Percentiles rank a stretch among this genome's conserved stretches.
phyloP scores from a whole-genome alignment of 441 rosid species.

The Cnidoscolus chayamansa region DNA sequence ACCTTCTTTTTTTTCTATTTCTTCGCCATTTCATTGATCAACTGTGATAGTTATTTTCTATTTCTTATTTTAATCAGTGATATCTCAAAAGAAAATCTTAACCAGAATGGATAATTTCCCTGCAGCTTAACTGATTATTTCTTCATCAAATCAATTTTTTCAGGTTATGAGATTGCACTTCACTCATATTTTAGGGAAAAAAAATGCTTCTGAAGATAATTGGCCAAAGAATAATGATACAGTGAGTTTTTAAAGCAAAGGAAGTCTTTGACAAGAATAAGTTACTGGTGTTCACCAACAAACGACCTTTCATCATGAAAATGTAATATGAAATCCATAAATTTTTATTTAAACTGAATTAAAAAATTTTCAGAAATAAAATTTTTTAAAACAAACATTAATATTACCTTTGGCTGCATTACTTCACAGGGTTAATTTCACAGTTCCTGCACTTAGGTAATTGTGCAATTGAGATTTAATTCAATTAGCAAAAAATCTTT shows the following conservation, averaged over 20 bases:
- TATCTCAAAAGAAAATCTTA: neutral
- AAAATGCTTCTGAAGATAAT: neutral
- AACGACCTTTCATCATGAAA: neutral
- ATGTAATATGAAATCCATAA: neutral
- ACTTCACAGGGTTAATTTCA: too few relatives aligned
- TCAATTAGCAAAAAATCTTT: slow-evolving; percentile 6
- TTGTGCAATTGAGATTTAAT: neutral
- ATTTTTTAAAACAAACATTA: neutral
- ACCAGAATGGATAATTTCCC: neutral
- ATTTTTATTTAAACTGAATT: neutral
- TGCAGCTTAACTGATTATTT: neutral
- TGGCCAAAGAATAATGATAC: neutral
- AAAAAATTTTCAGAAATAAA: neutral
- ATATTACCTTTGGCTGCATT: neutral
- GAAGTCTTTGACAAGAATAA: neutral
- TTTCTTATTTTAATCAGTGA: neutral
- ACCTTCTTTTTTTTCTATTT: neutral
- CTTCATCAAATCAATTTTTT: neutral
- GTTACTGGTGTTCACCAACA: neutral
- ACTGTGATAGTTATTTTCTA: neutral
- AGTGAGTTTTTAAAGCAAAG: neutral
- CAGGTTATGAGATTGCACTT: neutral
- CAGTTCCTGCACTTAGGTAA: too few relatives aligned
- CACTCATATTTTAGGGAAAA: neutral
- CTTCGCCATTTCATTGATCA: neutral